phyloP scores from a whole-genome alignment of 345 rosid genomes.

The Syzygium aromaticum region DNA sequence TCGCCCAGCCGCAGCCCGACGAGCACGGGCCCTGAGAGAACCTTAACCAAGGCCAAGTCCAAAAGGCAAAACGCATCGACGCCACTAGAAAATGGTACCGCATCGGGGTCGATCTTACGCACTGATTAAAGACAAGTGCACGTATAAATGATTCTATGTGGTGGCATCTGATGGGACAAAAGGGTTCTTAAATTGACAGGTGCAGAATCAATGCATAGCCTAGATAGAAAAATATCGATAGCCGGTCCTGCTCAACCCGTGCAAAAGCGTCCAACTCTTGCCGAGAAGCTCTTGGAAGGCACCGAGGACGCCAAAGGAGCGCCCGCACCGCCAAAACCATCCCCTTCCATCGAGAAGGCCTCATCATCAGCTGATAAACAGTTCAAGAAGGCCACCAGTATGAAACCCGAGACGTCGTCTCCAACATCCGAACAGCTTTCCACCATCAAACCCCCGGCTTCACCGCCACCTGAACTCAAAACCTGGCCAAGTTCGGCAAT shows the following conservation, averaged over 20 bases:
- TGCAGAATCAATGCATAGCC: background rate
- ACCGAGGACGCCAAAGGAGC: background rate
- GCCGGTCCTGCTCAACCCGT: background rate
- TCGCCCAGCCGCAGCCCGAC: constrained; percentile 2
- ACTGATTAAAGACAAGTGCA: background rate
- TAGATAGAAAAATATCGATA: background rate
- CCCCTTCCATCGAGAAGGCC: constrained; percentile 16
- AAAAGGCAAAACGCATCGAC: constrained; percentile 9
- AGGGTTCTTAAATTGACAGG: background rate
- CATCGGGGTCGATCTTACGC: constrained; percentile 10
- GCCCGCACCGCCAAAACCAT: background rate
- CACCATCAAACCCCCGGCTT: constrained; percentile 5
- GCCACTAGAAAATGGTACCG: background rate
- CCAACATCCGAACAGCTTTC: constrained; percentile 11
- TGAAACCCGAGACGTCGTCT: background rate
- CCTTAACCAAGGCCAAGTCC: constrained; percentile 15
- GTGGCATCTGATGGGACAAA: background rate
- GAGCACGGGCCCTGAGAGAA: background rate
- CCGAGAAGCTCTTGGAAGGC: background rate
- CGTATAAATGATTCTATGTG: background rate
- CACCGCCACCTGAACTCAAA: background rate
- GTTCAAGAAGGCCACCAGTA: constrained; percentile 2
- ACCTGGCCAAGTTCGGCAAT: constrained; percentile 5
- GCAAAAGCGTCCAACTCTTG: background rate
- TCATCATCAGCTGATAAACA: constrained; percentile 16